Evolutionary conservation across 106 monocot species (phyloP), one percentile per base, ranked within the genome.

Genomic region (Platanthera guangdongensis): DNA sequence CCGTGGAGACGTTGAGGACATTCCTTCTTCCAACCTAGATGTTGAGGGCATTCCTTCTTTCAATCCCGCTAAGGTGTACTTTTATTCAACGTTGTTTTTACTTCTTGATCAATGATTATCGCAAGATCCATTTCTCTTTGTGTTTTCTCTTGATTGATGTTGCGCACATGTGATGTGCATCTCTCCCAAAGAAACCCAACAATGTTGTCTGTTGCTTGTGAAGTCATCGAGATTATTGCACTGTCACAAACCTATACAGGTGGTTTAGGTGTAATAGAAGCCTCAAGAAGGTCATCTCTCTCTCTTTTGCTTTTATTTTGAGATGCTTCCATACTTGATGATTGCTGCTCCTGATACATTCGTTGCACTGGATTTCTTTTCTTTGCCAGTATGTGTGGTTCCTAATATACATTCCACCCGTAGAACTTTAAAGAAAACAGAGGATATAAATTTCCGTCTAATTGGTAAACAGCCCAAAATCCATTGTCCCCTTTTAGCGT

Each of bases 281-380:
- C 81, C 73, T 57, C 85, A 13, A 82, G 60, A 71, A 88, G 77
- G 51, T 52, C 84, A 77, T 25, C 0, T 80, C 83, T 16, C 81
- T 92, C 69, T 49, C 75, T 21, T 84, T 80, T 83, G 47, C 81
- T 28, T 21, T 94, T 74, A 78, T 80, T 82, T 80, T 82, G 97
- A 92, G 79, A 80, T 92, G 73, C 62, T 99, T 76, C 84, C 84
- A 15, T 92, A 90, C 73, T 75, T 99, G 84, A 84, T 99, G 57
- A 82, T 99, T 82, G 62, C 83, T 46, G 92, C 84, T 9, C 97
- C 97, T 57, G 97, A 99, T 82, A 80, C 85, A 16, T 92, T 99
- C 86, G 88, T 99, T 78, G 85, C 88, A 12, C 82, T 93, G 80
- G 97, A 99, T 71, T 92, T 88, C 73, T 92, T 88, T 80, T 89